A percentile compares a stretch with the other conserved stretches of the same genome.
Evolutionary conservation across 768 basidiomycete genomes (phyloP).

Genomic region (Ephemerocybe angulata): DNA sequence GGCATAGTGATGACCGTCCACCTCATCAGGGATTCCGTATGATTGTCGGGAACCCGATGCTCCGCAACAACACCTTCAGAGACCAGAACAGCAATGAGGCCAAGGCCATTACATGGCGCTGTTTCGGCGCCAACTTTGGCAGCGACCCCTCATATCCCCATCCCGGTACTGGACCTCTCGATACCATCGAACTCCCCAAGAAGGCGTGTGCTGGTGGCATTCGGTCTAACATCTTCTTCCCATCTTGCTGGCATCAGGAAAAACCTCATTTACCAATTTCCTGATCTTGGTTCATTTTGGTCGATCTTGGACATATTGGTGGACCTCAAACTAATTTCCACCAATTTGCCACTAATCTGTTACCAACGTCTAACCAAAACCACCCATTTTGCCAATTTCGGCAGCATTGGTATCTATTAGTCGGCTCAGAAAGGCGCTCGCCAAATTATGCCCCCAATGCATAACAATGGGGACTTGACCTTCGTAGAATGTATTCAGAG

Average conservation of each 20-base stretch:
- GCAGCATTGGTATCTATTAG: no score
- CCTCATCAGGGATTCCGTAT: constrained; percentile 8
- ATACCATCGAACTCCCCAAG: constrained; percentile 6
- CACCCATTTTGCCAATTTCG: no score
- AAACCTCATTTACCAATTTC: constrained; percentile 2
- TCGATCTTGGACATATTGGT: no score
- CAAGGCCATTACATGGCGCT: constrained; percentile 5
- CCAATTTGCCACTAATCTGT: no score
- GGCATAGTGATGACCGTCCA: neutral
- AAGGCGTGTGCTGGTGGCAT: constrained; percentile 6
- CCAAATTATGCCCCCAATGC: no score
- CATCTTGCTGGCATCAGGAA: constrained; percentile 7
- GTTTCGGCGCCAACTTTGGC: constrained; percentile 4
- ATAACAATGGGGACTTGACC: no score
- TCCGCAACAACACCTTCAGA: neutral
- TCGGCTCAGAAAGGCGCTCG: no score
- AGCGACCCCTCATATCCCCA: constrained; percentile 2
- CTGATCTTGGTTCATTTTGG: no score
- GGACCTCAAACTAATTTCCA: no score
- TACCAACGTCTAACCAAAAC: no score
- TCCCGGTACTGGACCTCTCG: constrained; percentile 5
- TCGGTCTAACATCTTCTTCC: constrained; percentile 11
- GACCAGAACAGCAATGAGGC: constrained; percentile 4
- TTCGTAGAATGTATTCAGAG: no score
- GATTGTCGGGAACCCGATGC: constrained; percentile 9